These are phyloP conservation scores for Globisporangium alternatum DNA, from an alignment of 352 stramenopile species.

Conservation along the genomic window DNA sequence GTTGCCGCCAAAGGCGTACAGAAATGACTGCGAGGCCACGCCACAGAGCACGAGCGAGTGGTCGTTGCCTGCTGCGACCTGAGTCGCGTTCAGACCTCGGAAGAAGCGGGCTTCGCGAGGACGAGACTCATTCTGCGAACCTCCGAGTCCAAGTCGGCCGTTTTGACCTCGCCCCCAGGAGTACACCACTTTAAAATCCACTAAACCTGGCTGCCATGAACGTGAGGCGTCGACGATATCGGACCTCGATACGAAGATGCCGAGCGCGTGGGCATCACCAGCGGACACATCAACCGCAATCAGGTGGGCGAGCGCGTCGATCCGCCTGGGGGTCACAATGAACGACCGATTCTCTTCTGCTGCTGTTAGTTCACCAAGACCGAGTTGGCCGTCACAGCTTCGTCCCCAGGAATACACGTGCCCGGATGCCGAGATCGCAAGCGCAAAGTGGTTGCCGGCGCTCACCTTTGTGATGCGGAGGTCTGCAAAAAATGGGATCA, in stretches of 20 bases:
- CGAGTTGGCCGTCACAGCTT: constrained; percentile 58
- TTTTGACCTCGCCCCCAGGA: constrained; percentile 38
- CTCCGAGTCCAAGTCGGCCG: constrained; percentile 63
- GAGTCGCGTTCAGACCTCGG: constrained; percentile 40
- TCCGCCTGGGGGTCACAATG: constrained; percentile 19
- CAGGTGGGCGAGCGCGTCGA: constrained; percentile 28
- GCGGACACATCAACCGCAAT: constrained; percentile 42
- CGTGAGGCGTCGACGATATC: neutral
- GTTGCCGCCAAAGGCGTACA: constrained; percentile 79
- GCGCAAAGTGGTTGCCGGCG: constrained; percentile 61
- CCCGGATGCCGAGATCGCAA: constrained; percentile 39
- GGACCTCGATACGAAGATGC: constrained; percentile 30
- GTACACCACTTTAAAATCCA: constrained; percentile 42
- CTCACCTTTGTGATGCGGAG: constrained; percentile 39
- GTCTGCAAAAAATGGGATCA: constrained; percentile 20
- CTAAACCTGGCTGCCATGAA: neutral
- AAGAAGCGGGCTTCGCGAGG: constrained; percentile 62
- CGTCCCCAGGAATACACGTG: constrained; percentile 59
- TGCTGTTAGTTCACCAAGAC: constrained; percentile 24
- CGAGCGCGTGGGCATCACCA: constrained; percentile 48
- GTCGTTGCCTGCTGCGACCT: constrained; percentile 50
- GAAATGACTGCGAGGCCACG: constrained; percentile 33
- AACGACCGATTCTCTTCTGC: neutral
- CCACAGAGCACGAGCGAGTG: constrained; percentile 66
- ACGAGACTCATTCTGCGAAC: constrained; percentile 18